Base-by-base conservation (phyloP, 2,329 filamentous ascomycete species). In the Alternaria incomplexa region DNA sequence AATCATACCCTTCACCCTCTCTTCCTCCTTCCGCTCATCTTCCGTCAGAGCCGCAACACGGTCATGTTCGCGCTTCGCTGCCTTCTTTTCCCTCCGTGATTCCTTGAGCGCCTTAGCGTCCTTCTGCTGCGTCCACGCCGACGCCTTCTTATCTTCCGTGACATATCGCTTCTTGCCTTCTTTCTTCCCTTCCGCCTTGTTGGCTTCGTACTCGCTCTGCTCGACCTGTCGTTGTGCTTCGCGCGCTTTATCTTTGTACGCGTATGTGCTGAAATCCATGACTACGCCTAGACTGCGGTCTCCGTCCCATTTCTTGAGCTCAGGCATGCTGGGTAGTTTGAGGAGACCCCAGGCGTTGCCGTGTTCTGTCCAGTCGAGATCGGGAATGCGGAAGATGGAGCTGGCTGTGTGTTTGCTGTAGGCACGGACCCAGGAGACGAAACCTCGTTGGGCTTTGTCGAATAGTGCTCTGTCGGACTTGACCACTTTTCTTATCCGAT, bases 241-340 rank as follows among this genome's bases (percentile, higher is more conserved):
- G 3, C 82, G 75, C 26, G 72, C 63, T 64, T 81, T 82, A 63
- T 85, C 83, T 25, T 81, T 81, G 69, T 84, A 85, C 1, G 76
- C 74, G 22, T 81, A 79, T 0, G 67, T 67, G 47, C 81, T 72
- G n/a, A 82, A 78, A 53, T 83, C 78, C 20, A 84, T 68, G 4
- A 70, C 65, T 0, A 83, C 70, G 3, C 81, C 81, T 2, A 82
- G 72, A 6, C 70, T 77, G 20, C 81, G 76, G 63, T 85, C 82
- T n/a, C 80, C 78, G 13, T 81, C 80, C 72, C 81, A 82, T 15
- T 79, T 80, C 68, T 83, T 84, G 22, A 83, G 82, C 79, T 99
- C 96, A 0, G 96, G 95, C 96, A 99, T 99, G 76, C 91, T 93
- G 5, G 96, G 96, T 67, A 98, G 85, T 54, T 90, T 90, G 3